Percentiles rank a stretch among this genome's conserved stretches.
These are phyloP conservation scores for Sporopachydermia quercuum DNA, from an alignment of 805 yeast species.

Conservation along the genomic window DNA sequence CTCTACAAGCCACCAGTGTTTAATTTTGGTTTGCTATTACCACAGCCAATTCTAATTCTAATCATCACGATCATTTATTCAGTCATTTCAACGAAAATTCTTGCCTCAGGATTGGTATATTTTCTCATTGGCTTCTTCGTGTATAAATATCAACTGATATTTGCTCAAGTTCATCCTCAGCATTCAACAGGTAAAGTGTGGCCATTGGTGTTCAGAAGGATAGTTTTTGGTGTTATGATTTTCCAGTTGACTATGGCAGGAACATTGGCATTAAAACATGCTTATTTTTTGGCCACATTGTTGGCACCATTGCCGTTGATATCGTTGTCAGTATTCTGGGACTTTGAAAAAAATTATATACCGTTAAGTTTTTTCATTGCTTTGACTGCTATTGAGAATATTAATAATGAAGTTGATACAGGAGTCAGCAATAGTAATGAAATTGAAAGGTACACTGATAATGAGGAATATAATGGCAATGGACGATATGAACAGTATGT, in stretches of 20 bases:
- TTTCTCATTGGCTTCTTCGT: conserved; percentile 78
- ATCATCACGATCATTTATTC: conserved; percentile 79
- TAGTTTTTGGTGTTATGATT: conserved; percentile 62
- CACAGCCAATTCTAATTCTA: conserved; percentile 78
- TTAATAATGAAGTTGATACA: too few species aligned
- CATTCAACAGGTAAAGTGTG: conserved; percentile 95
- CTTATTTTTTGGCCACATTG: conserved; percentile 57
- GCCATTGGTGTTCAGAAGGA: conserved; percentile 79
- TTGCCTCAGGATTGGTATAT: conserved; percentile 72
- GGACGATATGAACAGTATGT: conserved; percentile 5
- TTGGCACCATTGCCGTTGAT: conserved; percentile 64
- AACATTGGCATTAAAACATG: conserved; percentile 66
- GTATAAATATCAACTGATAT: conserved; percentile 79
- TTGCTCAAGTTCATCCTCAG: conserved; percentile 87
- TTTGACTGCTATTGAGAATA: conserved; percentile 54
- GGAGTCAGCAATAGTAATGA: too few species aligned
- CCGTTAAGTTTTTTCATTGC: conserved; percentile 83
- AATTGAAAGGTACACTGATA: too few species aligned
- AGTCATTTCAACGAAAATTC: conserved; percentile 75
- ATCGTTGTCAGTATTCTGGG: conserved; percentile 54
- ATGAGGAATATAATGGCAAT: conserved; percentile 3
- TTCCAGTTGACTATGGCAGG: conserved; percentile 94
- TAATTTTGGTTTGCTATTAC: conserved; percentile 81
- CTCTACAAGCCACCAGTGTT: conserved; percentile 81
- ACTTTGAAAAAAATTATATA: conserved; percentile 64